Evolutionary conservation across 768 basidiomycete species (phyloP).

Genomic region (Amanita polypyramis): DNA sequence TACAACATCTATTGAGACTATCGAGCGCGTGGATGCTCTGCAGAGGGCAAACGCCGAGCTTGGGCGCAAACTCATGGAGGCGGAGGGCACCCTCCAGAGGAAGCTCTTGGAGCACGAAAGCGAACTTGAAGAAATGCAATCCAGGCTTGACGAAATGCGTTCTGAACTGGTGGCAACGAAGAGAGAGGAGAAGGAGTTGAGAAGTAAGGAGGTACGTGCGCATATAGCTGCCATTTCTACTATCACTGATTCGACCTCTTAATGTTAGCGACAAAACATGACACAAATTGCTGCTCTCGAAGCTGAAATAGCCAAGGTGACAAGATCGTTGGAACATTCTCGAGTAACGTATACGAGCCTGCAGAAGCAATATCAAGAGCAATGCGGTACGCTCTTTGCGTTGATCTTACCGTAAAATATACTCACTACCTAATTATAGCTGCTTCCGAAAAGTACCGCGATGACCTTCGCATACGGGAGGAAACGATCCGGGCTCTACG

Average conservation of each 20-base stretch:
- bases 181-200: constrained; percentile 88
- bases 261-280: constrained; percentile 45
- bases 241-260: constrained; percentile 3
- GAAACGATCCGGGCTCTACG: constrained; percentile 56
- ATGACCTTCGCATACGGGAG: constrained; percentile 65
- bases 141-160: constrained; percentile 63
- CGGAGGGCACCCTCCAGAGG: constrained; percentile 55
- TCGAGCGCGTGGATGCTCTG: constrained; percentile 66
- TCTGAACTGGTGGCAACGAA: constrained; percentile 72
- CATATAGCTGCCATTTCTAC: constrained; percentile 6
- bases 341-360: constrained; percentile 64
- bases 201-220: constrained; percentile 66
- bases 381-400: constrained; percentile 47
- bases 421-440: constrained; percentile 24
- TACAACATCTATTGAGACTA: constrained; percentile 57
- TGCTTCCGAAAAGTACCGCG: constrained; percentile 70
- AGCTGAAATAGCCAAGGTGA: constrained; percentile 67
- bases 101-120: constrained; percentile 68
- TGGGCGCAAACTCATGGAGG: constrained; percentile 63
- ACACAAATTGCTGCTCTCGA: constrained; percentile 64
- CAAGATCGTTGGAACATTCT: constrained; percentile 64
- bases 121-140: constrained; percentile 77
- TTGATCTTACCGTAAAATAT: not conserved
- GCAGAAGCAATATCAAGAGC: constrained; percentile 85
- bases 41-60: constrained; percentile 68